These are phyloP conservation scores for Mortierella sp. DNA, from an alignment of 371 early-diverging fungal genomes.

Conservation along the genomic window DNA sequence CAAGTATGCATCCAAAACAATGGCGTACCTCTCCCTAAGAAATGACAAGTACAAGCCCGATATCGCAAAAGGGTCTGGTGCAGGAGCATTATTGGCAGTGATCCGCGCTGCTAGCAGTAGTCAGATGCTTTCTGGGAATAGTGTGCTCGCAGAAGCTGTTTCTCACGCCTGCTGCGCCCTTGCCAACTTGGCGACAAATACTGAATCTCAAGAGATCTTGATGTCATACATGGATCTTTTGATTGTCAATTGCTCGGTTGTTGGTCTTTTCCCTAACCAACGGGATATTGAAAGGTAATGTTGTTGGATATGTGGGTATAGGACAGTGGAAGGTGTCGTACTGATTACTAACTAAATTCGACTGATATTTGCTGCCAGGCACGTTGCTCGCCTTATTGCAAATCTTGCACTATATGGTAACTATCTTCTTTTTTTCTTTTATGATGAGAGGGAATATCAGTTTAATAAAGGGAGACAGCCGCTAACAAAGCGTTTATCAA, in stretches of 20 bases:
- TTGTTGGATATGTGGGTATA: neutral
- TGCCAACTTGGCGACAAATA: conserved; percentile 74
- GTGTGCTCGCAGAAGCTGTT: conserved; percentile 55
- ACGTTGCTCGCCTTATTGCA: conserved; percentile 69
- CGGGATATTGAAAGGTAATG: conserved; percentile 51
- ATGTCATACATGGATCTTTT: conserved; percentile 66
- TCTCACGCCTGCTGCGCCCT: conserved; percentile 73
- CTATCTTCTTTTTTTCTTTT: too few relatives aligned
- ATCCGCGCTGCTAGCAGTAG: conserved; percentile 25
- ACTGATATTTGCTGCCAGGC: conserved; percentile 56
- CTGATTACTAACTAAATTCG: neutral
- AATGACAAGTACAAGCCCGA: conserved; percentile 70
- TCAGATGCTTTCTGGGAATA: neutral
- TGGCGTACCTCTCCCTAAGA: conserved; percentile 69
- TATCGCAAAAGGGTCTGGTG: conserved; percentile 63
- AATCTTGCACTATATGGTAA: conserved; percentile 70
- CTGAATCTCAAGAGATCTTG: conserved; percentile 68
- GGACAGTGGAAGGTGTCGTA: neutral
- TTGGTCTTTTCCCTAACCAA: conserved; percentile 52
- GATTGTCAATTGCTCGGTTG: conserved; percentile 59
- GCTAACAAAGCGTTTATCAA: neutral
- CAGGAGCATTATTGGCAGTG: conserved; percentile 59
- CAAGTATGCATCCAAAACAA: conserved; percentile 71
- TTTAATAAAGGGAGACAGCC: neutral
- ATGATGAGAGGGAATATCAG: neutral